Percentiles rank a stretch among this genome's conserved stretches.
phyloP scores from a whole-genome alignment of 108 stramenopile species.

The Nitzschia palea region DNA sequence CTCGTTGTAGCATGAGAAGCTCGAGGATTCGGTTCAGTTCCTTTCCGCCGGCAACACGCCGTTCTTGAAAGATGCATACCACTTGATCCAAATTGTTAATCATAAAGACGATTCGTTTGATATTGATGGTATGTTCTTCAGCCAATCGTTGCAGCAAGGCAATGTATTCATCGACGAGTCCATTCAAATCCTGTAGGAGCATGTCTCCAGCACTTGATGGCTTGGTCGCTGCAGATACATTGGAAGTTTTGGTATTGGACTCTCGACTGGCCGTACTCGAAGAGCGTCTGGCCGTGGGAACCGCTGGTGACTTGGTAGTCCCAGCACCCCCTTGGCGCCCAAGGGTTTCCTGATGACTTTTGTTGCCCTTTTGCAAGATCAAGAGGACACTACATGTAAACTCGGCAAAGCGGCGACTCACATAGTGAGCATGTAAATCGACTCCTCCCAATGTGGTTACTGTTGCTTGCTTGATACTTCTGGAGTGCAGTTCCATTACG shows the following conservation, averaged over 20 bases:
- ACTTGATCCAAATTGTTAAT: conserved; percentile 97
- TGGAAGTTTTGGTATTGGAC: not conserved
- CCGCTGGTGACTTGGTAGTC: not conserved
- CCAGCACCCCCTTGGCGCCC: not conserved
- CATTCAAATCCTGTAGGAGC: conserved; percentile 79
- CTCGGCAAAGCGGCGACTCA: conserved; percentile 95
- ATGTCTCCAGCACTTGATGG: conserved; percentile 79
- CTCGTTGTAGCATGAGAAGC: conserved; percentile 82
- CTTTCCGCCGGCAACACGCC: conserved; percentile 85
- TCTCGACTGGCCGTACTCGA: not conserved
- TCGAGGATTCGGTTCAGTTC: conserved; percentile 93
- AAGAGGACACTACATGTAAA: conserved; percentile 91
- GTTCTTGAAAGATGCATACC: conserved; percentile 91
- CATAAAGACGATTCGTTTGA: conserved; percentile 90
- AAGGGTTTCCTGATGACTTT: conserved; percentile 10
- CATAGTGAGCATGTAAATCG: conserved; percentile 94
- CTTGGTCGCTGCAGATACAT: conserved; percentile 5
- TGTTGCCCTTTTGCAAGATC: conserved; percentile 80
- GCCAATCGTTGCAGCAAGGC: conserved; percentile 80
- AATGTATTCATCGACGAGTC: conserved; percentile 72
- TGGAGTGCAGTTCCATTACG: conserved; percentile 91
- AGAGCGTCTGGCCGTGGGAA: not conserved
- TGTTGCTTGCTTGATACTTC: conserved; percentile 84
- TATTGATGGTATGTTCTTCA: conserved; percentile 78
- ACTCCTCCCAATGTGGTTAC: conserved; percentile 86